These are phyloP conservation scores for Tylopilus subfusipes DNA, from an alignment of 768 basidiomycete genomes.

Conservation along the genomic window DNA sequence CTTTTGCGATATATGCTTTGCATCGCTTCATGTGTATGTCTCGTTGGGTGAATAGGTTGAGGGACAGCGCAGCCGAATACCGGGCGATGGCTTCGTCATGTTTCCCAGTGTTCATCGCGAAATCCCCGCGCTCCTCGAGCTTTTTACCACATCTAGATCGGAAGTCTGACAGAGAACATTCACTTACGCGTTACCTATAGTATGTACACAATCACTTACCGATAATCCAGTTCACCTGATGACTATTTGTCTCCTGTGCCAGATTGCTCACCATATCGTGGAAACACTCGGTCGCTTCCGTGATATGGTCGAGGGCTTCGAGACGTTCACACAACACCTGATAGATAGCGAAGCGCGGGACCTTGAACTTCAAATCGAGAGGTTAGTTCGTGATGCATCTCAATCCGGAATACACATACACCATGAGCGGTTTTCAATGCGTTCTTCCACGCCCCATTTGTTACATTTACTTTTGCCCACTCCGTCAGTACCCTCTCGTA, in stretches of 20 bases:
- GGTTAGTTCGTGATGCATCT: too few relatives aligned
- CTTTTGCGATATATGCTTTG: background rate
- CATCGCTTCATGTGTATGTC: background rate
- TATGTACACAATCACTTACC: background rate
- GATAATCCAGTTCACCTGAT: background rate
- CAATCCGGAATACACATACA: background rate
- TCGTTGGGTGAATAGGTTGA: background rate
- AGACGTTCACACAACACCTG: background rate
- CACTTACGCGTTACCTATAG: background rate
- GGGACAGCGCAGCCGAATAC: background rate
- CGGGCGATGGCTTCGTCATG: background rate
- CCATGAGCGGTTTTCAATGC: background rate
- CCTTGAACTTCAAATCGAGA: background rate
- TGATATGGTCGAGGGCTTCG: background rate
- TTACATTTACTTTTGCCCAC: background rate
- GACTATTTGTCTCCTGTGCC: background rate
- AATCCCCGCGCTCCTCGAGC: background rate
- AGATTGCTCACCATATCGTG: background rate
- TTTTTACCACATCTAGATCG: background rate
- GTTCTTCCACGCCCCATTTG: background rate
- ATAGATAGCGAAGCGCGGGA: background rate
- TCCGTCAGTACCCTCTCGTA: background rate
- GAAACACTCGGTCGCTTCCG: background rate
- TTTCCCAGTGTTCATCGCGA: background rate
- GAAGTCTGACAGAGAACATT: background rate